Evolutionary conservation across 2,329 filamentous ascomycete genomes (phyloP), one percentile per base, ranked within the genome.

Genomic region (Aureobasidium pullulans): DNA sequence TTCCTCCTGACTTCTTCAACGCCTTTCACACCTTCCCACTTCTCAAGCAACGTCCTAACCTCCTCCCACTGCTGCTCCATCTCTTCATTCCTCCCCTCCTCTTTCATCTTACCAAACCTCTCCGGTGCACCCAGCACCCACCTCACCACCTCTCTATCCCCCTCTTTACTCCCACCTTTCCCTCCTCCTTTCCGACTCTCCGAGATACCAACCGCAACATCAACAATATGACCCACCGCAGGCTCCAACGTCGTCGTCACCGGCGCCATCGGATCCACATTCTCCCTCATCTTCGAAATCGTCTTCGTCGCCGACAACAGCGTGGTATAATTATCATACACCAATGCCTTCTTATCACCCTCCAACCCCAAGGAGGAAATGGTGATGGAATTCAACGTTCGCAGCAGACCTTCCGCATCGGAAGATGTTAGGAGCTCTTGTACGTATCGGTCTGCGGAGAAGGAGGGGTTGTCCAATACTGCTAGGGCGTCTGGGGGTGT

Each of bases 311-410:
- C 94, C n/a, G 87, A 84, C 65, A 99, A 96, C 65, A 99, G 76
- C 75, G 97, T 97, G 66, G 88, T 94, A 73, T 97, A 99, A 71
- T 99, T 99, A 72, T 99, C 93, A 72, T 99, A 99, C 4, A 99
- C 94, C 62, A 99, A 76, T 1, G 93, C 92, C 76, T 99, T 99
- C 73, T 94, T 88, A 79, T 99, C 94, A 28, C 93, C 93, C 69
- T 97, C 94, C 16, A 99, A 79, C 2, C 90, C 92, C 39, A 57
- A 6, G 3, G 32, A 9, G 3, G 54, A 57, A 9, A 34, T 31
- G 1, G 54, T 39, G n/a, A 57, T 47, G 8, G 34, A 3, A n/a
- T 47, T 57, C 8, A 57, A 23, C 0, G 43, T 48, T 2, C 43
- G 42, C 4, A 57, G 15, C 6, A 57, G 13, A 0, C 23, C 19